Percentiles rank a stretch among this genome's conserved stretches.
Conservation (phyloP, 2,329 filamentous ascomycete genomes). For the Biscogniauxia marginata region DNA sequence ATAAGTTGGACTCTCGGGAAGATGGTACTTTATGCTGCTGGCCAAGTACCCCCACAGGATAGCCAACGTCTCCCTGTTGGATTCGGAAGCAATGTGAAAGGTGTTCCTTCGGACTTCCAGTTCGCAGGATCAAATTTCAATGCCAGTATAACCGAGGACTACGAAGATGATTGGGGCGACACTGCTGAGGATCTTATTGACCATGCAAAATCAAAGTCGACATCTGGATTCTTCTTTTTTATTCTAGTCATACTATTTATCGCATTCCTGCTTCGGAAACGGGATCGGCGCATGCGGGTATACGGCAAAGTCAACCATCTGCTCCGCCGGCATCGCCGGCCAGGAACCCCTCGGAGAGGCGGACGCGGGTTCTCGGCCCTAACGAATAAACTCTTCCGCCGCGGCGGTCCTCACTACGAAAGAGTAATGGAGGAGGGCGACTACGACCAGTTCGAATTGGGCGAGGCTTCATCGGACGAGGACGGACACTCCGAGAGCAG, state of each 20-base stretch:
- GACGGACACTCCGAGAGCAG: constrained; percentile 64
- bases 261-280: constrained; percentile 73
- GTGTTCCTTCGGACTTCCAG: constrained; percentile 76
- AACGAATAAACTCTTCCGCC: constrained; percentile 65
- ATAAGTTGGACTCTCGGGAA: constrained; percentile 97
- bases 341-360: constrained; percentile 47
- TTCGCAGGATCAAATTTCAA: constrained; percentile 64
- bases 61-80: constrained; percentile 71
- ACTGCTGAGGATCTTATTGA: constrained; percentile 60
- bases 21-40: constrained; percentile 91
- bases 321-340: constrained; percentile 42
- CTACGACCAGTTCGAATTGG: constrained; percentile 75
- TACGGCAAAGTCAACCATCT: constrained; percentile 51
- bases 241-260: constrained; percentile 68
- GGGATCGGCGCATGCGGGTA: constrained; percentile 67
- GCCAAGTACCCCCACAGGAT: constrained; percentile 70
- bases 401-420: constrained; percentile 65
- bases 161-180: constrained; percentile 54
- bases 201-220: constrained; percentile 63
- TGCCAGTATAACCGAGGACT: constrained; percentile 31
- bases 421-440: constrained; percentile 81
- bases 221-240: constrained; percentile 76
- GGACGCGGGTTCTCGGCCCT: constrained; percentile 47
- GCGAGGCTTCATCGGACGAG: constrained; percentile 62
- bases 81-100: constrained; percentile 80